Conservation (phyloP, 2,329 filamentous ascomycete genomes). For the Fusarium sp. region DNA sequence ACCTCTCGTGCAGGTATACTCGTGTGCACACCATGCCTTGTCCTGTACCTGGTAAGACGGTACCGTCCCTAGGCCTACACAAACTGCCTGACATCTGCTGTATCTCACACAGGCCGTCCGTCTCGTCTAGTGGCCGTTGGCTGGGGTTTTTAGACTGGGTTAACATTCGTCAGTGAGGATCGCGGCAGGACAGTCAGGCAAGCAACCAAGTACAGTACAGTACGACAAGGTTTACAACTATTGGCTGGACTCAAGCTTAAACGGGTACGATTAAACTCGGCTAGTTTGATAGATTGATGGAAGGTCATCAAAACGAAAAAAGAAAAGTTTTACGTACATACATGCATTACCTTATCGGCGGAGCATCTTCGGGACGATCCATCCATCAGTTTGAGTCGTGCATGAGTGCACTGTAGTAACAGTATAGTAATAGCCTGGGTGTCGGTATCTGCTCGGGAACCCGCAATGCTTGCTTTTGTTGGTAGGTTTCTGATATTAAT, state of each 20-base stretch:
- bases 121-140: constrained; percentile 44
- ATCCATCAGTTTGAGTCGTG: constrained; percentile 19
- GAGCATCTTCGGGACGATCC: constrained; percentile 44
- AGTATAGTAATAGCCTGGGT: constrained; percentile 16
- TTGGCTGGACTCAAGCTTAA: constrained; percentile 25
- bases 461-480: constrained; percentile 23
- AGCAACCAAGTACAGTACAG: constrained; percentile 19
- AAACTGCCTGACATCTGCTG: constrained; percentile 14
- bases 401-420: not conserved
- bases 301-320: constrained; percentile 23
- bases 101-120: constrained; percentile 19
- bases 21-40: constrained; percentile 28
- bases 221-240: constrained; percentile 21
- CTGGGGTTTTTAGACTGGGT: constrained; percentile 24
- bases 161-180: constrained; percentile 31
- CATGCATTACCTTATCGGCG: constrained; percentile 40
- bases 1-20: constrained; percentile 40
- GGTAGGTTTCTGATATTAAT: not conserved
- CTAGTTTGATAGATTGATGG: constrained; percentile 19
- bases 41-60: constrained; percentile 35
- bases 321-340: constrained; percentile 38
- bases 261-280: constrained; percentile 23
- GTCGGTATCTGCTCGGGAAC: constrained; percentile 33
- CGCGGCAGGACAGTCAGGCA: constrained; percentile 14
- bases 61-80: constrained; percentile 28